Base-by-base conservation (phyloP, 129 eudicot species). In the Flaveria ramosissima region DNA sequence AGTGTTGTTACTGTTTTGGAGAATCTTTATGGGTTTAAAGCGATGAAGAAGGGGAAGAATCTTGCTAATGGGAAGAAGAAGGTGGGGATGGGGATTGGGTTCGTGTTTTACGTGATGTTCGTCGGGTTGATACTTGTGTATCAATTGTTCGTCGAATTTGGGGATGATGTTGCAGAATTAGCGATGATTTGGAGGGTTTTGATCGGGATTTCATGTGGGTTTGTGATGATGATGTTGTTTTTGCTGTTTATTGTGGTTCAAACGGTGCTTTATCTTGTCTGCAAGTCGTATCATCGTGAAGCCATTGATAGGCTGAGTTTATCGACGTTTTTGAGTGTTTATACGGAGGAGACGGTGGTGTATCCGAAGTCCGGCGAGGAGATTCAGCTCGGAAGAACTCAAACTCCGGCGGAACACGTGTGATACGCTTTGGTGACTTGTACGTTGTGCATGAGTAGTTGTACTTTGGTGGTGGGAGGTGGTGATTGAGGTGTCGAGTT, bases 251-350 rank as follows among this genome's bases (percentile, higher is more conserved):
- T 82, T 3, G 85, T 82, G 17, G 45, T 43, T 9, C 85, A 82
- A 53, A 82, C 85, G 8, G 45, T 82, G 55, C 57, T 82, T 7
- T 82, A 82, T 73, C 64, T 82, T n/a, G 85, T 82, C 1, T 82
- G 85, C 3, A 82, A 82, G 39, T 82, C 85, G 45, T 42, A 77
- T 72, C 82, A 82, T 47, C 74, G 81, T 30, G 85, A 82, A 56
- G 81, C 43, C 7, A 65, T 82, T 53, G 82, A 82, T 73, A 82
- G 77, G 71, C 12, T 77, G 61, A 64, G 78, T 62, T 77, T 82
- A 8, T 72, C 78, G 70, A 72, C 78, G 71, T 78, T 63, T 77
- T 57, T 82, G 13, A 60, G 63, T 14, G 75, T 55, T 17, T 82
- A 82, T 46, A 24, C 41, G 0, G 85, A 36, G 45, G 85, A 82